Evolutionary conservation across 208 protist species (phyloP).

Genomic region (Crithidia fasciculata): DNA sequence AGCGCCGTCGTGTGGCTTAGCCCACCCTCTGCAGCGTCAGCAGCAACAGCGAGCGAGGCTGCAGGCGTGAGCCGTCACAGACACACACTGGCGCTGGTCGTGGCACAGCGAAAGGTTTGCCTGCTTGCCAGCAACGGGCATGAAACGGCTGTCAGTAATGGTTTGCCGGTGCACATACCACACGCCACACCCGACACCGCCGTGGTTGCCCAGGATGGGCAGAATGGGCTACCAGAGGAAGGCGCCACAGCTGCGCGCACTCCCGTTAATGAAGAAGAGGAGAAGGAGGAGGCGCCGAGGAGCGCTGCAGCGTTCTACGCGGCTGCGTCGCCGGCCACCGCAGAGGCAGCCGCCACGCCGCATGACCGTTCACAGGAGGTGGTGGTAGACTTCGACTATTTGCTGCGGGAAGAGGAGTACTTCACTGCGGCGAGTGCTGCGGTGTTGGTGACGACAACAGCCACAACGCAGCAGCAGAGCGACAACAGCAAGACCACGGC

Average conservation of each 20-base stretch:
- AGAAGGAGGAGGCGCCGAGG: not conserved
- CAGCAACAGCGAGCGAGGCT: not conserved
- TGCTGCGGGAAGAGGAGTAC: slow-evolving; percentile 32
- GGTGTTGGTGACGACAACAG: not conserved
- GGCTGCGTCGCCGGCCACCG: not conserved
- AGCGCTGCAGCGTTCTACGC: not conserved
- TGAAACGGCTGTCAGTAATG: slow-evolving; percentile 15
- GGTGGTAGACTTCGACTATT: slow-evolving; percentile 8
- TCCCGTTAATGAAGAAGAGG: not conserved
- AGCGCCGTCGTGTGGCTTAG: slow-evolving; percentile 32
- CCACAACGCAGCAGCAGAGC: not conserved
- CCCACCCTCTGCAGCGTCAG: too few relatives aligned
- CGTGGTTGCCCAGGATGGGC: not conserved
- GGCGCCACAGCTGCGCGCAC: not conserved
- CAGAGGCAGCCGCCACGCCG: not conserved
- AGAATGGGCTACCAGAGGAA: not conserved
- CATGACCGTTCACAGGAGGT: not conserved
- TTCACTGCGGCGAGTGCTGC: slow-evolving; percentile 30
- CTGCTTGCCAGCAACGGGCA: slow-evolving; percentile 18
- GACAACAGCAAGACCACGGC: not conserved
- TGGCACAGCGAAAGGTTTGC: slow-evolving; percentile 26
- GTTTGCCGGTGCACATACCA: slow-evolving; percentile 2
- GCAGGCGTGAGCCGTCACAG: not conserved
- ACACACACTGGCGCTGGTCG: slow-evolving; percentile 21
- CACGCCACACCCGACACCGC: not conserved